phyloP scores from a whole-genome alignment of 169 alveolate species.

The Perkinsus olseni region DNA sequence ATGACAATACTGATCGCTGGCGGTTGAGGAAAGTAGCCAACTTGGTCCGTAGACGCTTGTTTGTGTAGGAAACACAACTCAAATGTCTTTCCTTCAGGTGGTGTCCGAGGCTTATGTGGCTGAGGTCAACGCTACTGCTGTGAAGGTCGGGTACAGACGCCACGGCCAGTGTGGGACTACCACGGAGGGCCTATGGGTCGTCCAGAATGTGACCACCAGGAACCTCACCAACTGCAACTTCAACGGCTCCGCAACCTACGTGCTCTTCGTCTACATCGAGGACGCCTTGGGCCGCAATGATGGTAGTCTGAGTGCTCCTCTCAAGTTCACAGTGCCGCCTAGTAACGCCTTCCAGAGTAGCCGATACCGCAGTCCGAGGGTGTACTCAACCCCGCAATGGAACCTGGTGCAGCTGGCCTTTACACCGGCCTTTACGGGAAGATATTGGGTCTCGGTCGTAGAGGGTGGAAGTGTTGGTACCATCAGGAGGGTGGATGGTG shows the following conservation, averaged over 20 bases:
- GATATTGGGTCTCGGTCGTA: neutral
- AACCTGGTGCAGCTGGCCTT: neutral
- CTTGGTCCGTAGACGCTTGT: too few relatives aligned
- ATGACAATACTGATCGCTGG: too few relatives aligned
- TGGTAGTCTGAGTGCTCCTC: conserved; percentile 4
- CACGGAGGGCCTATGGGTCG: neutral
- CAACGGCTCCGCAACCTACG: neutral
- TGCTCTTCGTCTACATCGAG: conserved; percentile 7
- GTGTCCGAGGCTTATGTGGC: neutral
- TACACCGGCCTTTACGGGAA: neutral
- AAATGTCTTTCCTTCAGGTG: neutral
- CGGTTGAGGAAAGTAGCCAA: too few relatives aligned
- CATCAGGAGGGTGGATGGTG: neutral
- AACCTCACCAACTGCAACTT: neutral
- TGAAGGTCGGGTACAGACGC: neutral
- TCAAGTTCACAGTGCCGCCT: neutral
- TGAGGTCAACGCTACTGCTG: neutral
- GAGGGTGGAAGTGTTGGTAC: neutral
- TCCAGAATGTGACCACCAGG: neutral
- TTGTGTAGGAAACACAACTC: too few relatives aligned
- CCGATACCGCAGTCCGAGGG: neutral
- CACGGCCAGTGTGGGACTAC: neutral
- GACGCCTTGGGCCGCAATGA: conserved; percentile 12
- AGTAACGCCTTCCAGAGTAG: neutral
- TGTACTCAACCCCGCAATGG: neutral